phyloP scores from a whole-genome alignment of 352 stramenopile genomes.

The Aphanomyces astaci region DNA sequence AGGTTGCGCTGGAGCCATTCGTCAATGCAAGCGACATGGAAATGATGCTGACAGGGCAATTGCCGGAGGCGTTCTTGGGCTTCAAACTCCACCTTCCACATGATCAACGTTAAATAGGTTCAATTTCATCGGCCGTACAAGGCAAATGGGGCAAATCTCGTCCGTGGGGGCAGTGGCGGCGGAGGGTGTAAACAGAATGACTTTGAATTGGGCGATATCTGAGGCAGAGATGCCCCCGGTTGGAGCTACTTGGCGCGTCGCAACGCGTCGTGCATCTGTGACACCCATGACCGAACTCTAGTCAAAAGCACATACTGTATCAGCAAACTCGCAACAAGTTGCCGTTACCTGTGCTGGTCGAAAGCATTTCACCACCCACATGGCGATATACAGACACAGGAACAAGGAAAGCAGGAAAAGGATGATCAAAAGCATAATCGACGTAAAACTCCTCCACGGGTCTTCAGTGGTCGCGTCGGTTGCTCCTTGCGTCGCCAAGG shows the following conservation, averaged over 20 bases:
- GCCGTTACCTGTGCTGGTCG: neutral
- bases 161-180: neutral
- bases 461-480: neutral
- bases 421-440: neutral
- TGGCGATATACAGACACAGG: neutral
- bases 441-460: neutral
- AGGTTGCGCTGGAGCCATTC: conserved; percentile 16
- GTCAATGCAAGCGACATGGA: conserved; percentile 18
- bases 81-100: conserved; percentile 11
- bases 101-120: too few relatives aligned
- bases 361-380: neutral
- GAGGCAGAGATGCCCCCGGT: neutral
- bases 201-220: conserved; percentile 2
- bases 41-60: conserved; percentile 9
- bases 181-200: neutral
- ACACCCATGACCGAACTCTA: too few relatives aligned
- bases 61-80: neutral
- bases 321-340: too few relatives aligned
- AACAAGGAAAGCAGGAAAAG: neutral
- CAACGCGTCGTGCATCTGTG: too few relatives aligned
- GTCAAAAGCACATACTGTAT: too few relatives aligned
- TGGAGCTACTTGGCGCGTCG: neutral
- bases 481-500: neutral
- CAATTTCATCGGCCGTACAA: conserved; percentile 5
- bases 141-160: conserved; percentile 19